These are phyloP conservation scores for Hericium erinaceus DNA, from an alignment of 768 basidiomycete genomes.

Conservation along the genomic window DNA sequence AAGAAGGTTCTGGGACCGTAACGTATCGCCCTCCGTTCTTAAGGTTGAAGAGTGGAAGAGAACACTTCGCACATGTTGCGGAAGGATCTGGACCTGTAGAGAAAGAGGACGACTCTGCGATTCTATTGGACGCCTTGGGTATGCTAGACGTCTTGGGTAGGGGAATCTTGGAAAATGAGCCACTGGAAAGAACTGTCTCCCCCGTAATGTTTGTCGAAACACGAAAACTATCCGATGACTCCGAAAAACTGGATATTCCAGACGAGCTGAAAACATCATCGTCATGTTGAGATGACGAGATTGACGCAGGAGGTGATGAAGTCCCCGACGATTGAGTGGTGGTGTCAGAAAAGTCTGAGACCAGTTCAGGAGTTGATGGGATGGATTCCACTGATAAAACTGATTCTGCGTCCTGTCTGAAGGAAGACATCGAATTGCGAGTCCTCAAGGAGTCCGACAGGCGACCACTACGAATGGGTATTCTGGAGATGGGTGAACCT, in stretches of 20 bases:
- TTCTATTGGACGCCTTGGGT: slow-evolving; percentile 1
- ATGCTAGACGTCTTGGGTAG: neutral
- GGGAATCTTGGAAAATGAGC: neutral
- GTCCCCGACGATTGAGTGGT: slow-evolving; percentile 41
- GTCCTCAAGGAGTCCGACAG: slow-evolving; percentile 7
- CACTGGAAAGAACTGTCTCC: neutral
- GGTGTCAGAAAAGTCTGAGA: slow-evolving; percentile 50
- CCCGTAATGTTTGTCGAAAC: neutral
- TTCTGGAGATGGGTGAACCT: neutral
- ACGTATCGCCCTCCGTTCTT: slow-evolving; percentile 58
- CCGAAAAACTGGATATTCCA: neutral
- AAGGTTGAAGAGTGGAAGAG: slow-evolving; percentile 44
- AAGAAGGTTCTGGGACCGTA: slow-evolving; percentile 46
- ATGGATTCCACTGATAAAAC: slow-evolving; percentile 24
- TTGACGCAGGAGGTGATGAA: slow-evolving; percentile 37
- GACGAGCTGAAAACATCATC: slow-evolving; percentile 3
- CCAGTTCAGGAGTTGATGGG: slow-evolving; percentile 52
- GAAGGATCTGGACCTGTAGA: slow-evolving; percentile 25
- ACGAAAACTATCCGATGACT: neutral
- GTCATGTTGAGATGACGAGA: slow-evolving; percentile 20
- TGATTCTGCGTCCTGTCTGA: slow-evolving; percentile 17
- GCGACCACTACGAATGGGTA: slow-evolving; percentile 3
- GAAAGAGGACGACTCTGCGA: slow-evolving; percentile 19
- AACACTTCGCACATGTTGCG: slow-evolving; percentile 53
- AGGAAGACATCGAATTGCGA: slow-evolving; percentile 8